Conservation (phyloP, 257 asterid species). For the Solanum sejunctum region DNA sequence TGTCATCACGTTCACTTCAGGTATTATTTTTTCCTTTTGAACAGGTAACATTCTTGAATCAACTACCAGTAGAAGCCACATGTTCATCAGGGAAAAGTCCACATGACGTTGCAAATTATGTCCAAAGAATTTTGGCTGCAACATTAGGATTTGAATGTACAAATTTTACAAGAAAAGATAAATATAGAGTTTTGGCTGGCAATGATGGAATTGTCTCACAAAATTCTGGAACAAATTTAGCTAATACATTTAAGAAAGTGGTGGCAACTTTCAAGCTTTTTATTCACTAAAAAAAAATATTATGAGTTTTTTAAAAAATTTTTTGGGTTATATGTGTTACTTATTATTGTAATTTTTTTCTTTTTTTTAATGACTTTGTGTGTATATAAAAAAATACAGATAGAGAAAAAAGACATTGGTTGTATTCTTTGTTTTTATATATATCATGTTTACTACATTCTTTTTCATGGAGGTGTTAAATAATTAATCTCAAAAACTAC, state of each 20-base stretch:
- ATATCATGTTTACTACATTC: not conserved
- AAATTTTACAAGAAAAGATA: slow-evolving; percentile 71
- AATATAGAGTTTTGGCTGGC: slow-evolving; percentile 80
- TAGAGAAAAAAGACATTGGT: not conserved
- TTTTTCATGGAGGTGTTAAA: not conserved
- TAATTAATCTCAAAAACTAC: not conserved
- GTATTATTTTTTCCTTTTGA: not conserved
- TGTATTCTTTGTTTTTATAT: slow-evolving; percentile 1
- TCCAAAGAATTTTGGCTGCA: slow-evolving; percentile 72
- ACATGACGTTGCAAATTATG: slow-evolving; percentile 82
- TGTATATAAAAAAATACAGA: not conserved
- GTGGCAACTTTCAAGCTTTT: slow-evolving; percentile 36
- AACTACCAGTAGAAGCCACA: slow-evolving; percentile 73
- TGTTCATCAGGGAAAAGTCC: slow-evolving; percentile 78
- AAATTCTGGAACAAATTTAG: not conserved
- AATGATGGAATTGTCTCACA: slow-evolving; percentile 63
- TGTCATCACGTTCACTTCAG: too few species aligned
- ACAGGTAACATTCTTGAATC: slow-evolving; percentile 49
- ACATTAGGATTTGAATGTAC: slow-evolving; percentile 94
- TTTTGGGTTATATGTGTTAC: not conserved
- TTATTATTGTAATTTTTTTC: not conserved
- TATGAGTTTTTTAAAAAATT: not conserved
- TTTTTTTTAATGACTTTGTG: not conserved
- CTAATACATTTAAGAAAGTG: slow-evolving; percentile 22
- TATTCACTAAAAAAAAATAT: not conserved